phyloP scores from a whole-genome alignment of 1,284 basidiomycete genomes.

The Trichosporon inkin region DNA sequence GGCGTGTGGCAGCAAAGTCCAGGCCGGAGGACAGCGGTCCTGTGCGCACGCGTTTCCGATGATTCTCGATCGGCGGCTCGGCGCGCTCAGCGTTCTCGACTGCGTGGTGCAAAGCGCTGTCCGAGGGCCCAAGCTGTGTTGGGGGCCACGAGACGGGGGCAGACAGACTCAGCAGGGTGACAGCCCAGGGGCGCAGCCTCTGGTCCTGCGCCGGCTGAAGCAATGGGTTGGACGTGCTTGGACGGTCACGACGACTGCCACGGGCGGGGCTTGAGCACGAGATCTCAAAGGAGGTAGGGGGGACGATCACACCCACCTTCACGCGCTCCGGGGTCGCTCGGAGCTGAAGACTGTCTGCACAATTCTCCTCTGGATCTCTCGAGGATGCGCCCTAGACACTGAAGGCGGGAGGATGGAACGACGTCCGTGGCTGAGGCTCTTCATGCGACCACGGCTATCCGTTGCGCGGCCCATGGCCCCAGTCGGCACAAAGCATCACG shows the following conservation, averaged over 20 bases:
- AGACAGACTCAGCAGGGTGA: not conserved
- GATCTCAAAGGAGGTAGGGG: not conserved
- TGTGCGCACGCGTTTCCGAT: not conserved
- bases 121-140: not conserved
- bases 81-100: not conserved
- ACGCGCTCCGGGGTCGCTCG: too few species aligned
- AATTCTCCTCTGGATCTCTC: too few species aligned
- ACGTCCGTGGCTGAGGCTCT: too few species aligned
- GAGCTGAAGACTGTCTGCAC: too few species aligned
- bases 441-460: too few species aligned
- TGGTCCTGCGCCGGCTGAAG: not conserved
- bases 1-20: not conserved
- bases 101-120: not conserved
- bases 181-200: not conserved
- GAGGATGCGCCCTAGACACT: too few species aligned
- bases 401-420: too few species aligned
- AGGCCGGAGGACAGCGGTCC: not conserved
- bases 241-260: not conserved
- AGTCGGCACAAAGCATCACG: too few species aligned
- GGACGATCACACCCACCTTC: not conserved
- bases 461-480: too few species aligned
- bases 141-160: not conserved
- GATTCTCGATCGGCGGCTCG: conserved; percentile 2
- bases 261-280: not conserved
- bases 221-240: not conserved